Percentiles rank a stretch among this genome's conserved stretches.
Conservation (phyloP, 345 rosid genomes). For the Microcos paniculata region DNA sequence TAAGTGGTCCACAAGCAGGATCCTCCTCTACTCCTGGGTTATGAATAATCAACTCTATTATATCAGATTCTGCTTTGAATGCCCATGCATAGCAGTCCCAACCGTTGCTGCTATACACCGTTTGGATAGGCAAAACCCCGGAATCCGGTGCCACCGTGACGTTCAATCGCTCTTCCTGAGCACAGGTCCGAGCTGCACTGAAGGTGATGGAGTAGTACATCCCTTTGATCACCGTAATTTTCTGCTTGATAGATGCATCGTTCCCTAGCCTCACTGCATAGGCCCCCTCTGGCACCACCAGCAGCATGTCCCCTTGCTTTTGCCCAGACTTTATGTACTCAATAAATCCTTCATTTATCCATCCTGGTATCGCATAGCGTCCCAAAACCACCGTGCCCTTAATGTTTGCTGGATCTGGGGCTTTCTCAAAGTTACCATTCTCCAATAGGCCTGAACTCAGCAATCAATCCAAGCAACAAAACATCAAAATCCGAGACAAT, state of each 20-base stretch:
- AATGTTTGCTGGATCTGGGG: constrained; percentile 53
- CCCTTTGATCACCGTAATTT: constrained; percentile 42
- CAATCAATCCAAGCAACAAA: neutral
- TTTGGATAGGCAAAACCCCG: constrained; percentile 76
- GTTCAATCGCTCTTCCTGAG: constrained; percentile 72
- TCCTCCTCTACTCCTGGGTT: constrained; percentile 89
- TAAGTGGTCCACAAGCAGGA: constrained; percentile 82
- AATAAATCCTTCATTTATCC: constrained; percentile 77
- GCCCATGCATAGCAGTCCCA: constrained; percentile 91
- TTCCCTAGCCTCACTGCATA: constrained; percentile 82
- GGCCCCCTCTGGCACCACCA: constrained; percentile 81
- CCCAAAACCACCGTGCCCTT: constrained; percentile 64
- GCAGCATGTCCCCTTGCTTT: constrained; percentile 91
- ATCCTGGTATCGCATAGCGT: constrained; percentile 53
- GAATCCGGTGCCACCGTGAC: constrained; percentile 70
- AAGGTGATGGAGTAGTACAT: constrained; percentile 68
- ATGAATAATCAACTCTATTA: constrained; percentile 55
- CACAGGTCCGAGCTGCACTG: constrained; percentile 88
- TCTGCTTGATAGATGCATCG: constrained; percentile 83
- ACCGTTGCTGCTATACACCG: constrained; percentile 68
- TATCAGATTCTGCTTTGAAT: constrained; percentile 41
- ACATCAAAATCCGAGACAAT: too few species aligned
- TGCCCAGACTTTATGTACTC: constrained; percentile 87
- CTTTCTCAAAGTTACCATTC: constrained; percentile 73
- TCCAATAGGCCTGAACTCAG: constrained; percentile 56